A percentile compares a stretch with the other conserved stretches of the same genome.
Conservation (phyloP, 31 red algal species). For the Endocladia muricata region DNA sequence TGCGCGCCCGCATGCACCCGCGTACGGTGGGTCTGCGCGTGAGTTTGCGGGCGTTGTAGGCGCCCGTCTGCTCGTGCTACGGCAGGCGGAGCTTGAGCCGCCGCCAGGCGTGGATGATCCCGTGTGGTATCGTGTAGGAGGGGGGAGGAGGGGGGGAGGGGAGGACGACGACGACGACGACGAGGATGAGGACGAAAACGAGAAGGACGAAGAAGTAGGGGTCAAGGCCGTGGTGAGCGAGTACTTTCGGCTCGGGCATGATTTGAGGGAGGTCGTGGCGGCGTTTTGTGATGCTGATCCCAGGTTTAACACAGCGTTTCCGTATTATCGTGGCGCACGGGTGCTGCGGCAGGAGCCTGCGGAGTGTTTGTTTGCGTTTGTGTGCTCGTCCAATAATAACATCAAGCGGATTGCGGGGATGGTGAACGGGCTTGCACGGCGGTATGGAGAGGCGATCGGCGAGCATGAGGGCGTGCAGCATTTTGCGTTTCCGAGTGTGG, state of each 20-base stretch:
- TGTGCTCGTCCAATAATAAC: constrained; percentile 93
- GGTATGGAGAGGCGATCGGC: constrained; percentile 37
- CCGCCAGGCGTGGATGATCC: constrained; percentile 12
- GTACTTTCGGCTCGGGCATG: constrained; percentile 51
- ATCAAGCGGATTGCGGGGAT: constrained; percentile 74
- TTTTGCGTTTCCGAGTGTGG: constrained; percentile 69
- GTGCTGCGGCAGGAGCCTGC: constrained; percentile 62
- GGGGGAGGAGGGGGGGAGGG: constrained; percentile 1
- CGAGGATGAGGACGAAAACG: not conserved
- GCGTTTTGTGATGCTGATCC: constrained; percentile 45
- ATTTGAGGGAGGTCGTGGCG: constrained; percentile 17
- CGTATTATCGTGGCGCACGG: constrained; percentile 58
- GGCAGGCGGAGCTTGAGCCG: constrained; percentile 19
- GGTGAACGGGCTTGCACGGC: constrained; percentile 48
- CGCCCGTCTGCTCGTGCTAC: constrained; percentile 22
- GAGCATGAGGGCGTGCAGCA: not conserved
- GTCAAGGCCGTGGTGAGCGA: constrained; percentile 30
- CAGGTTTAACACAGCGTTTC: constrained; percentile 42
- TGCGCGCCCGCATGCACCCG: not conserved
- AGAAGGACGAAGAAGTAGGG: too few relatives aligned
- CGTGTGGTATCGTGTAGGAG: constrained; percentile 37
- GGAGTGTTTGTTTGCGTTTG: constrained; percentile 80
- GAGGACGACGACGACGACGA: too few relatives aligned
- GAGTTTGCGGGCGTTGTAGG: constrained; percentile 47
- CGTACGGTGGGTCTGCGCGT: not conserved